Percentiles rank a stretch among this genome's conserved stretches.
Conservation (phyloP, 164 flowering plant species). For the Macadamia integrifolia region DNA sequence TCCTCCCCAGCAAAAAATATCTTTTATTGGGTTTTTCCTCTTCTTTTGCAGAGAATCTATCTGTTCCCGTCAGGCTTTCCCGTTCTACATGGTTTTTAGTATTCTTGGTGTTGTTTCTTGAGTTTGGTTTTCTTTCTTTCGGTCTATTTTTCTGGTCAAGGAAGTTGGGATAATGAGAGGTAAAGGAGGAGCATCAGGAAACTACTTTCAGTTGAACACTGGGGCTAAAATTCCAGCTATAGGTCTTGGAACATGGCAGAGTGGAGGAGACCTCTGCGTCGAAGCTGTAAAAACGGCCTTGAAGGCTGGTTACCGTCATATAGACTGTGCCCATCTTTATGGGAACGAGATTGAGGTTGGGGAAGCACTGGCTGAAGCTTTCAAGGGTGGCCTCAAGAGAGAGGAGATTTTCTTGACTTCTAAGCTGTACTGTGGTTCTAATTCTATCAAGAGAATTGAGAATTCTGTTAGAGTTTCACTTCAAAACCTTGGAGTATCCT, state of each 20-base stretch:
- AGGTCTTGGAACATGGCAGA: conserved; percentile 81
- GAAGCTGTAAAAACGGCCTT: conserved; percentile 60
- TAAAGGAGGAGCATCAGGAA: conserved; percentile 22
- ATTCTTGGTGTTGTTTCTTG: too few species aligned
- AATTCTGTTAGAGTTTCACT: conserved; percentile 58
- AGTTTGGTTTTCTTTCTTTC: not conserved
- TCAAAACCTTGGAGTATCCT: conserved; percentile 56
- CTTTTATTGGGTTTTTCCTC: too few species aligned
- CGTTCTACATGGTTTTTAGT: too few species aligned
- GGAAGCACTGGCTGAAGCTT: conserved; percentile 49
- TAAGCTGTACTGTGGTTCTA: conserved; percentile 49
- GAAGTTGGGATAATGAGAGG: conserved; percentile 19
- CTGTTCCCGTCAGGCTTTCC: too few species aligned
- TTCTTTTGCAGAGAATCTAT: too few species aligned
- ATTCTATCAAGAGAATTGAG: conserved; percentile 56
- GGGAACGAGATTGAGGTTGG: conserved; percentile 69
- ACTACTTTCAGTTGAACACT: conserved; percentile 45
- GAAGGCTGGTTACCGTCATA: conserved; percentile 53
- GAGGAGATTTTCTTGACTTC: conserved; percentile 68
- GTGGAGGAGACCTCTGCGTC: conserved; percentile 58
- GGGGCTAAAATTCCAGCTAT: conserved; percentile 60
- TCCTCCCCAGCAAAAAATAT: too few species aligned
- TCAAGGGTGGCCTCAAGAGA: conserved; percentile 40
- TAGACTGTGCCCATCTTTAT: conserved; percentile 71
- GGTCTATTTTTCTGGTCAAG: not conserved